Evolutionary conservation across 305 asterid species (phyloP), one percentile per base, ranked within the genome.

Genomic region (Solanum hybrid): DNA sequence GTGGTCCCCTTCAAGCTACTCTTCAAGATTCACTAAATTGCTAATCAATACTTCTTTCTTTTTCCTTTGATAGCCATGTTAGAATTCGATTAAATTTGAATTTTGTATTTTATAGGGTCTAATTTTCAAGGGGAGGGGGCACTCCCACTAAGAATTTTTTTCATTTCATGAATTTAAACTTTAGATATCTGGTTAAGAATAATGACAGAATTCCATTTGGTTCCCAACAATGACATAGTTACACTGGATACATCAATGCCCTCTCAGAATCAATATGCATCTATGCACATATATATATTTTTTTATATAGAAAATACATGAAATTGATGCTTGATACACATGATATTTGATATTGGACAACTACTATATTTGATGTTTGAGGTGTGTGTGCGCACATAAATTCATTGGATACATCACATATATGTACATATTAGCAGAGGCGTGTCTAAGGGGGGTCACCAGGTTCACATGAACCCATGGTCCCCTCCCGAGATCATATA

Each of bases 1-100:
- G 85, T 79, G 85, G 85, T 79, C 85, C 85, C 85, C 51, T 36
- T 79, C 57, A 79, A 79, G 85, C 51, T 34, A 79, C 85, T 79
- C 85, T 34, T 5, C 31, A 34, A 34, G 85, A 79, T 79, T 79
- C 85, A 79, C 82, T 72, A 11, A 26, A 72, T 11, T 72, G 4
- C 78, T 1, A 24, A 70, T 24, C 17, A 68, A 70, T 70, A 9
- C 1, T 70, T 12, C 32, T 11, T 24, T 5, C 6, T 70, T 70
- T 4, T 5, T 10, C 5, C 6, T 22, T 22, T 8, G 5, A 65
- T 65, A 65, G 4, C 0, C 5, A 1, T 1, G 0, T 65, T 65
- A 22, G 3, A 65, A 65, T 65, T 22, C 0, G 3, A 22, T 65
- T 22, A 22, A 65, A 65, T 22, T 65, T 65, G 0, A 65, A 65